phyloP scores from a whole-genome alignment of 345 rosid species.

The Populus nigra region DNA sequence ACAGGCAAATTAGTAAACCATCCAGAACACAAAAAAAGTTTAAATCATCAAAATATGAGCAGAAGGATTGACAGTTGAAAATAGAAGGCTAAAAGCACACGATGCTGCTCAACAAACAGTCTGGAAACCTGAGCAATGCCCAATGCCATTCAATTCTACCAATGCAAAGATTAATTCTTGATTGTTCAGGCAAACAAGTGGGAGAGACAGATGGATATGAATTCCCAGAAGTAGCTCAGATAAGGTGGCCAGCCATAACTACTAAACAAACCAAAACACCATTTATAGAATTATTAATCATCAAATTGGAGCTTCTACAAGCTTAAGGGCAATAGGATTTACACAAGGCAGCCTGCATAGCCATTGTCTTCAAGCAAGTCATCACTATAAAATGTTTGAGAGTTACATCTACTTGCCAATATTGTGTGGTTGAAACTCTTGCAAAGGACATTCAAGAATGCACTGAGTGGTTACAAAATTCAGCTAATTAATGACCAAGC shows the following conservation, averaged over 20 bases:
- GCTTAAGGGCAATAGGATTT: not conserved
- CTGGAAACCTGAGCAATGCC: not conserved
- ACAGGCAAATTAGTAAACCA: not conserved
- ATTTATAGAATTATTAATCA: not conserved
- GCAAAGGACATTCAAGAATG: not conserved
- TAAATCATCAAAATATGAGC: not conserved
- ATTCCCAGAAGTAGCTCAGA: not conserved
- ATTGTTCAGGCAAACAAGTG: not conserved
- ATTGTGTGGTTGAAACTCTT: not conserved
- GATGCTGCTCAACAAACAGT: not conserved
- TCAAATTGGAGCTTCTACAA: not conserved
- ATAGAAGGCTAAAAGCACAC: not conserved
- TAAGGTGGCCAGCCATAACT: not conserved
- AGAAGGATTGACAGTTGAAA: not conserved
- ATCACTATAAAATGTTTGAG: not conserved
- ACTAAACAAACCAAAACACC: not conserved
- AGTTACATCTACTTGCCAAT: not conserved
- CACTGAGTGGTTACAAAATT: not conserved
- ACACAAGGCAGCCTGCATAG: not conserved
- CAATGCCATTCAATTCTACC: not conserved
- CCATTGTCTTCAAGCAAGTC: not conserved
- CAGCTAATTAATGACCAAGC: not conserved
- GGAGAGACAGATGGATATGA: not conserved
- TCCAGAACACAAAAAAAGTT: not conserved
- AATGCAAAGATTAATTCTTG: not conserved